Base-by-base conservation (phyloP, 108 stramenopile genomes). In the Chaetoceros muelleri region DNA sequence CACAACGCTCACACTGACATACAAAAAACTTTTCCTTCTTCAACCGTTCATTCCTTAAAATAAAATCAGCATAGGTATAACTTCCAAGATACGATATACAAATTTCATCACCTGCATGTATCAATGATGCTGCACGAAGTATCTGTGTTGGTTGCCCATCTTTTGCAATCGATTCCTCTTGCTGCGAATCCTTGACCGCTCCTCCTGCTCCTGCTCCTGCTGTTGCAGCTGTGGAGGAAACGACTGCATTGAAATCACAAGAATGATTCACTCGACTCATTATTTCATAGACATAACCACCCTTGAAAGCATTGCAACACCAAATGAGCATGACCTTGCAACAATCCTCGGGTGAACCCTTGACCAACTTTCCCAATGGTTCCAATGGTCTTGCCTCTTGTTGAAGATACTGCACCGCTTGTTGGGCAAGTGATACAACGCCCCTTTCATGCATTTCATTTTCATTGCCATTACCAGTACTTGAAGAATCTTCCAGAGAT, bases 241-340 rank as follows among this genome's bases (percentile, higher is more conserved):
- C 71, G n/a, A 85, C 58, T 2, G 84, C 77, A 69, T 82, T 91
- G 18, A 85, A 82, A 70, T 87, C 60, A 54, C 89, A 91, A 19
- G 73, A 75, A 70, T 91, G 89, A 67, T 85, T 91, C 24, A 74
- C 69, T 19, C 89, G 59, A 51, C 78, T 80, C 8, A 75, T 46
- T 49, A 46, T 28, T 1, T 71, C 59, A 61, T 91, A 91, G 18
- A 91, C 58, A 24, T 77, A 57, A 2, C 89, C 89, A 26, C 85
- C 85, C 55, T 91, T 76, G 57, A 91, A 91, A 19, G 82, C 65
- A 60, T 91, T 91, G 75, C 84, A 87, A 0, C 75, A 70, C 65
- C 80, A 87, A 48, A 91, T 55, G 16, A 87, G 66, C 40, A 85
- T 58, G 57, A 83, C 55, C 24, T 71, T 64, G 22, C 58, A 7